Percentiles rank a stretch among this genome's conserved stretches.
These are phyloP conservation scores for Tricholoma sp. DNA, from an alignment of 768 basidiomycete genomes.

Conservation along the genomic window DNA sequence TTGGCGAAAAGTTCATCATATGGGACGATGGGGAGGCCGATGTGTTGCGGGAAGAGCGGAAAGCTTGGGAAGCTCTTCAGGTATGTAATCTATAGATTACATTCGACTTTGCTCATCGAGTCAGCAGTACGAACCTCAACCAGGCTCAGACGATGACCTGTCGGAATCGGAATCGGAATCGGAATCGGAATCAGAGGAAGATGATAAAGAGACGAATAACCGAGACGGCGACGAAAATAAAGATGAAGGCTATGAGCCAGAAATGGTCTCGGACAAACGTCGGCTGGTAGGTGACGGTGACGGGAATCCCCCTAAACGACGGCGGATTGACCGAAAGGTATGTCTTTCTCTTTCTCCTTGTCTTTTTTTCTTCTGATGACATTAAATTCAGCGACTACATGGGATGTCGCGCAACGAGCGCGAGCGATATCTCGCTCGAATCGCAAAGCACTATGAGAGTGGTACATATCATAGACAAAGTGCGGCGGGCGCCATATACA, in stretches of 20 bases:
- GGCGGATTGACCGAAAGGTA: constrained; percentile 46
- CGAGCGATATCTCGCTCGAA: constrained; percentile 49
- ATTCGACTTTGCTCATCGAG: constrained; percentile 4
- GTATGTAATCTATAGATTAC: constrained; percentile 2
- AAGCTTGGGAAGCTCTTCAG: constrained; percentile 82
- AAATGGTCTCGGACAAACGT: constrained; percentile 44
- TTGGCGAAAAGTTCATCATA: constrained; percentile 69
- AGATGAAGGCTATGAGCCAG: constrained; percentile 36
- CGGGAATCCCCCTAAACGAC: constrained; percentile 48
- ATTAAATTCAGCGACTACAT: constrained; percentile 34
- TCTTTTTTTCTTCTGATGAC: background rate
- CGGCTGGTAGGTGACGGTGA: constrained; percentile 36
- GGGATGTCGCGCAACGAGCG: constrained; percentile 71
- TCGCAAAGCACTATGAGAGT: constrained; percentile 78
- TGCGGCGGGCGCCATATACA: constrained; percentile 82
- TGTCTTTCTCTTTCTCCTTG: constrained; percentile 8
- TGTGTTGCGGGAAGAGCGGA: constrained; percentile 61
- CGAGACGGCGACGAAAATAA: constrained; percentile 44
- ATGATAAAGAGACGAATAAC: constrained; percentile 17
- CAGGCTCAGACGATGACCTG: constrained; percentile 56
- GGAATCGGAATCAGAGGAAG: constrained; percentile 40
- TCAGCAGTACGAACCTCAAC: constrained; percentile 70
- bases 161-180: constrained; percentile 30
- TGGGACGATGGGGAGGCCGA: constrained; percentile 92
- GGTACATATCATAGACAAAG: constrained; percentile 90